Conservation (phyloP, 192 early-diverging fungal species). For the Funneliformis geosporum region DNA sequence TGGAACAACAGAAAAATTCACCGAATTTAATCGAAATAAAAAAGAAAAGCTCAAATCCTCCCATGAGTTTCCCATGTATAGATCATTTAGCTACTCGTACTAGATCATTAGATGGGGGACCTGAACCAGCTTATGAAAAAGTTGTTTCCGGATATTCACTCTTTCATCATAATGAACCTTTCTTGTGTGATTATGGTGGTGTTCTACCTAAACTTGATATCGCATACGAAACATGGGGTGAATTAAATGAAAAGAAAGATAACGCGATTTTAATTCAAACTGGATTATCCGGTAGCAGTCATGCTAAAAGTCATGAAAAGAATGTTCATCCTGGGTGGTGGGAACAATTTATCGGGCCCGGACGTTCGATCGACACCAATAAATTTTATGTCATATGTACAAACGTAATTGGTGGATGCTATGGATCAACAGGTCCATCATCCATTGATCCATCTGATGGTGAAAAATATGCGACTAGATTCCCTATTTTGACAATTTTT, state of each 20-base stretch:
- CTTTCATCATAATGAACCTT: conserved; percentile 65
- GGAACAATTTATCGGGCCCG: conserved; percentile 96
- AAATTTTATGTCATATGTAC: conserved; percentile 95
- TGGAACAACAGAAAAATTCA: neutral
- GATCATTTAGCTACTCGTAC: conserved; percentile 64
- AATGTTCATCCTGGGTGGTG: conserved; percentile 91
- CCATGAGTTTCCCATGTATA: conserved; percentile 75
- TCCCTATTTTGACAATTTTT: conserved; percentile 90
- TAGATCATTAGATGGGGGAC: conserved; percentile 65
- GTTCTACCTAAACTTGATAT: conserved; percentile 73
- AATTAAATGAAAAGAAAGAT: conserved; percentile 70
- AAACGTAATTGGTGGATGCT: conserved; percentile 95
- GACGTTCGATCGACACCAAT: conserved; percentile 86
- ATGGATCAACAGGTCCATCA: conserved; percentile 90
- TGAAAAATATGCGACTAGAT: conserved; percentile 82
- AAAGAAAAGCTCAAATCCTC: conserved; percentile 55
- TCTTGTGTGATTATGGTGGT: conserved; percentile 82
- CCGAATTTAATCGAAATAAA: neutral
- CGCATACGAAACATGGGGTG: conserved; percentile 98
- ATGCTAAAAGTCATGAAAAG: conserved; percentile 83
- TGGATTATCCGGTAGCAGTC: conserved; percentile 88
- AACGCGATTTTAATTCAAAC: conserved; percentile 95
- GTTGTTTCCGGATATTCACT: conserved; percentile 73
- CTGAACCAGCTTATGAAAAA: conserved; percentile 83
- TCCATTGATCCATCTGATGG: conserved; percentile 77